Base-by-base conservation (phyloP, 306 rosid species). In the Lithocarpus polystachyus region DNA sequence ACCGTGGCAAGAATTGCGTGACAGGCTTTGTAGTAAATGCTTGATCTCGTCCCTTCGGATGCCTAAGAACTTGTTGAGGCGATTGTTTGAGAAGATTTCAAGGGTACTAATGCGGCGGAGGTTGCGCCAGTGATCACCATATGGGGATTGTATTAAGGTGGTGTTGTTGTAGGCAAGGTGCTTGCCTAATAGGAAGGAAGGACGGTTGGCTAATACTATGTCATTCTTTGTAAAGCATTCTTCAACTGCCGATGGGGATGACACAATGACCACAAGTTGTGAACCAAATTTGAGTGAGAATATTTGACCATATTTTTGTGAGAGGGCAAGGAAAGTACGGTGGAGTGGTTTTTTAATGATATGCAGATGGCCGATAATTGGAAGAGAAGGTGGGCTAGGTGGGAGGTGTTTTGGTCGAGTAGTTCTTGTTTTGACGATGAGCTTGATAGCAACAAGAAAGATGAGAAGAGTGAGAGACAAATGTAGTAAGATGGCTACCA, bases 61-160 rank as follows among this genome's bases (percentile, higher is more conserved):
- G 18, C 40, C 75, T 1, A 5, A 6, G 55, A 88, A 89, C 28
- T 15, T 17, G 71, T 79, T 86, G 31, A 82, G 75, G 1, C 86
- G 78, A 14, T n/a, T 51, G 17, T 82, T 11, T 14, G 95, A 92
- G 77, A 89, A 88, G 51, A 92, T 88, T 71, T 93, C 94, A 0
- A 83, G 29, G 1, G 92, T 23, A 52, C 91, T 79, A 0, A 93
- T 88, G 26, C 92, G 92, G 19, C 96, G 97, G 2, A 89, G 56
- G 87, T 89, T 93, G 20, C 92, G 93, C 97, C 96, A 93, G 74
- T 88, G 94, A n/a, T 90, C 94, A 6, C 94, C 96, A 56, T 90
- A 88, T 0, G 92, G 68, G 4, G 97, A 2, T 1, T 26, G 0
- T 0, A 53, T 0, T 0, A 92, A 0, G 3, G 62, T 75, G 74